Percentiles rank a stretch among this genome's conserved stretches.
Evolutionary conservation across 306 rosid species (phyloP).

Genomic region (Prinsepia uniflora): DNA sequence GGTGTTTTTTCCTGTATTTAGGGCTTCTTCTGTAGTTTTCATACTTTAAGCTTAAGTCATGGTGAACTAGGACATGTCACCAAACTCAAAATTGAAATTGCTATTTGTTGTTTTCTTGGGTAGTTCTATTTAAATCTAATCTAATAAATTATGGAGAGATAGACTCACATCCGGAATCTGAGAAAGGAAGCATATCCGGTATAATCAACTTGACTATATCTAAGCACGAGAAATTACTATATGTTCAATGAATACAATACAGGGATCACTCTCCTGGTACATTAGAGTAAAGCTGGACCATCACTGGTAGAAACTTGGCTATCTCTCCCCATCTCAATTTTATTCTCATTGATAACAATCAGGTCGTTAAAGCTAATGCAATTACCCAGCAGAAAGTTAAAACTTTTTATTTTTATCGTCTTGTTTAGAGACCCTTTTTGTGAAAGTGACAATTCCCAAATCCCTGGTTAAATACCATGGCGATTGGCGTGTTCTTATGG

Average conservation of each 20-base stretch:
- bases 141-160: no score
- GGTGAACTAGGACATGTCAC: constrained; percentile 53
- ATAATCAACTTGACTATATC: no score
- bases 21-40: constrained; percentile 30
- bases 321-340: constrained; percentile 1
- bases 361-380: background rate
- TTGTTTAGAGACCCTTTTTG: background rate
- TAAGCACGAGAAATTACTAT: no score
- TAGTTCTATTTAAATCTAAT: no score
- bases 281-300: no score
- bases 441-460: background rate
- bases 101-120: constrained; percentile 7
- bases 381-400: background rate
- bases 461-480: background rate
- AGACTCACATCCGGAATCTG: background rate
- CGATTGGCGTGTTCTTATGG: background rate
- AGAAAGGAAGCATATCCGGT: background rate
- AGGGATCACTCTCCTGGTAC: no score
- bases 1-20: constrained; percentile 15
- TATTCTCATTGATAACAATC: background rate
- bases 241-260: no score
- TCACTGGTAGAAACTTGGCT: background rate
- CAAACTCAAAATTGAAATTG: constrained; percentile 33
- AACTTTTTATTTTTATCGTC: background rate
- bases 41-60: constrained; percentile 64